Percentiles rank a stretch among this genome's conserved stretches.
phyloP scores from a whole-genome alignment of 345 rosid species.

The Salix purpurea region DNA sequence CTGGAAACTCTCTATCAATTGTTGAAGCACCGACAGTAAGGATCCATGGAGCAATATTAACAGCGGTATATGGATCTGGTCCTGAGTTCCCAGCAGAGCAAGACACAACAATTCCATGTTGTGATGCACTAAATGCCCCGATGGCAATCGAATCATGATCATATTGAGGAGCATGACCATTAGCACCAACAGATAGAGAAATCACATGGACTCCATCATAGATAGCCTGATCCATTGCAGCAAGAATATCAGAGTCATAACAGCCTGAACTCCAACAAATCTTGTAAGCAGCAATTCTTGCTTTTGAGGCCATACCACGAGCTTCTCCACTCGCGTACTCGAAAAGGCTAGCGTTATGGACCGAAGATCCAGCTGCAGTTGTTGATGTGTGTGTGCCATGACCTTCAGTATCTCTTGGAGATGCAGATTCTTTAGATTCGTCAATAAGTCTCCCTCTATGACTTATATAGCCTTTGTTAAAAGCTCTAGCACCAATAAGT shows the following conservation, averaged over 20 bases:
- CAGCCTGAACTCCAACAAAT: conserved; percentile 82
- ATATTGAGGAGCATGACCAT: conserved; percentile 66
- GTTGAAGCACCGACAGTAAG: conserved; percentile 87
- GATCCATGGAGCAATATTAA: conserved; percentile 91
- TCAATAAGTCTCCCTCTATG: conserved; percentile 31
- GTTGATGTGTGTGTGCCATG: conserved; percentile 93
- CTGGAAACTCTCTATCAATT: conserved; percentile 73
- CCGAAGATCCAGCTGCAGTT: conserved; percentile 74
- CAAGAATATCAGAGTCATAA: conserved; percentile 87
- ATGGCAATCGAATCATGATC: conserved; percentile 73
- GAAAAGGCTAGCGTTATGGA: conserved; percentile 56
- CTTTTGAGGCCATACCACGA: conserved; percentile 80
- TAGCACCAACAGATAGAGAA: conserved; percentile 76
- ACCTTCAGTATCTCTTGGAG: conserved; percentile 82
- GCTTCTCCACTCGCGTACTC: conserved; percentile 67
- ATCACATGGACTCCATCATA: conserved; percentile 79
- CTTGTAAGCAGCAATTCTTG: conserved; percentile 81
- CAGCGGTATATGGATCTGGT: conserved; percentile 64
- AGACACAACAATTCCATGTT: conserved; percentile 64
- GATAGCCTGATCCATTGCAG: conserved; percentile 84
- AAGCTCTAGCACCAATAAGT: conserved; percentile 79
- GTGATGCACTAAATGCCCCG: conserved; percentile 69
- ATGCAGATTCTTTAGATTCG: conserved; percentile 44
- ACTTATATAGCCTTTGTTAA: conserved; percentile 49
- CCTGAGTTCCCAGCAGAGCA: conserved; percentile 95